Evolutionary conservation across 257 asterid species (phyloP).

Genomic region (Fraxinus excelsior): DNA sequence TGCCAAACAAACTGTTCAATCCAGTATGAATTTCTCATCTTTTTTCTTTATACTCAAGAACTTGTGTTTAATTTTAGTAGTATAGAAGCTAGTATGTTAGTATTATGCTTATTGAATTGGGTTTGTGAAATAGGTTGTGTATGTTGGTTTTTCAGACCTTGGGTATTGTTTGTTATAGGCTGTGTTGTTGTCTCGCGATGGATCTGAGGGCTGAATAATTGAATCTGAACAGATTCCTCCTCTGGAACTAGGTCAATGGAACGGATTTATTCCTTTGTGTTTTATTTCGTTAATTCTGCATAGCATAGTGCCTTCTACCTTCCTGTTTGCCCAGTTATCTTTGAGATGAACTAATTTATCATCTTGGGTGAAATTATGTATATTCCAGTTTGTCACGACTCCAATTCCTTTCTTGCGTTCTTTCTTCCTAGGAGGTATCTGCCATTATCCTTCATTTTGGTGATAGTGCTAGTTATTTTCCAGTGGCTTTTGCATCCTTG

Average conservation of each 20-base stretch:
- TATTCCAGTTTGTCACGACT: not conserved
- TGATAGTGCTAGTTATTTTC: not conserved
- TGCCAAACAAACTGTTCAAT: slow-evolving; percentile 72
- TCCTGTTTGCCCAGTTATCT: not conserved
- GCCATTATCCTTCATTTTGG: not conserved
- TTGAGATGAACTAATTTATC: not conserved
- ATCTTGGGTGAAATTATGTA: not conserved
- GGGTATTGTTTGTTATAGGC: not conserved
- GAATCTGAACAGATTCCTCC: not conserved
- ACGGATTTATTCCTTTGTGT: not conserved
- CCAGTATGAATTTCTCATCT: slow-evolving; percentile 46
- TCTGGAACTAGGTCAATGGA: not conserved
- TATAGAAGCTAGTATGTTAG: not conserved
- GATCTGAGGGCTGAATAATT: not conserved
- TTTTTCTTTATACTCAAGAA: not conserved
- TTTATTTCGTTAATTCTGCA: not conserved
- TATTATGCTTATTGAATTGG: not conserved
- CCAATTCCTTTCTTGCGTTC: not conserved
- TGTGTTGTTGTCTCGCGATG: not conserved
- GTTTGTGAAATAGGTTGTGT: not conserved
- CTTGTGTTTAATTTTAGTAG: not conserved
- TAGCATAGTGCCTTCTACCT: not conserved
- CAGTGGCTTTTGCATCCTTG: not conserved
- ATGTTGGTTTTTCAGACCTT: not conserved
- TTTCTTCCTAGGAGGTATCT: not conserved